Base-by-base conservation (phyloP, 768 basidiomycete species). In the Cystobasidiopsis lactophilus region DNA sequence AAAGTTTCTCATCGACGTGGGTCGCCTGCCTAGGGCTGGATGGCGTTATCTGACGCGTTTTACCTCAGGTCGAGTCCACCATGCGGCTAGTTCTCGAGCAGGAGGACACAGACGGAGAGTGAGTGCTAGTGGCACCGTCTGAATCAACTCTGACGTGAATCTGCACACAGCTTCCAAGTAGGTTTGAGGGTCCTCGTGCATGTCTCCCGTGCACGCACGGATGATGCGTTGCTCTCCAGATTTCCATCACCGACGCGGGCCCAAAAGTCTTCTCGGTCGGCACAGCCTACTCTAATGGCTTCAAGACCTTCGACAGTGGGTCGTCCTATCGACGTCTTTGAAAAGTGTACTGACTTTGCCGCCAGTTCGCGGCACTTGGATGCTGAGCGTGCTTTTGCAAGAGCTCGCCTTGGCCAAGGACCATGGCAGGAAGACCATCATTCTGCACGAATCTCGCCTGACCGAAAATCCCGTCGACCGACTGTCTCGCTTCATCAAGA, bases 331-430 rank as follows among this genome's bases (percentile, higher is more conserved):
- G 27, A 49, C 27, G 14, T 11, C 46, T 35, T 23, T 4, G 29
- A 16, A 4, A n/a, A 29, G 27, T 46, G 3, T 49, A 39, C 21
- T 5, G 29, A 19, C 7, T 23, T 3, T 2, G 48, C 4, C 19
- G 49, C 3, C 44, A n/a, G 50, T 61, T 16, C 63, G 89, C 81
- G 91, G 93, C 39, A 95, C 82, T n/a, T 98, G 96, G 69, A 96
- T 95, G 91, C 73, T 98, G 43, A 95, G 91, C 13, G 96, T 95
- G 68, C 76, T 98, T 24, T 74, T 98, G n/a, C 91, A 98, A 71
- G 91, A 98, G 66, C 79, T 98, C 44, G 91, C 91, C 2, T 77
- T 96, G 21, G 91, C 93, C 5, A 78, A 85, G 9, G 91, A 96
- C 64, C 88, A 91, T 67, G 80, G 82, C 57, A 74, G 88, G 52